Percentiles rank a stretch among this genome's conserved stretches.
These are phyloP conservation scores for Lichtheimia corymbifera DNA, from an alignment of 371 early-diverging fungal species.

Conservation along the genomic window DNA sequence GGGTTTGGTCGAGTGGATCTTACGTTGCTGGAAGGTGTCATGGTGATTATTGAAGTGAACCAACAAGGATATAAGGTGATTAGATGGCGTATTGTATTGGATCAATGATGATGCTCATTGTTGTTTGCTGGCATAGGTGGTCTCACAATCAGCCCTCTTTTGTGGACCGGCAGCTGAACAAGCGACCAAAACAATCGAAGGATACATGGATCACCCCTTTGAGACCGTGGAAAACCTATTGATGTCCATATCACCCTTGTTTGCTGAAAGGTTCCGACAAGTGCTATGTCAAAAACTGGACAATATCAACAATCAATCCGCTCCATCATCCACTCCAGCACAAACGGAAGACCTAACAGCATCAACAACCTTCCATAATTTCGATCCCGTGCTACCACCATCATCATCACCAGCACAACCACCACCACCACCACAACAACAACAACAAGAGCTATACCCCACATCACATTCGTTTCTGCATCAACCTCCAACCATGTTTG, in stretches of 20 bases:
- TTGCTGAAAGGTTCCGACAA: slow-evolving; percentile 29
- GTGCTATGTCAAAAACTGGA: slow-evolving; percentile 30
- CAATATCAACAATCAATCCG: slow-evolving; percentile 14
- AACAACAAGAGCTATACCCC: not conserved
- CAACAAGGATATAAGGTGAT: slow-evolving; percentile 39
- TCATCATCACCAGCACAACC: not conserved
- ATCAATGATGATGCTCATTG: not conserved
- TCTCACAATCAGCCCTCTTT: slow-evolving; percentile 27
- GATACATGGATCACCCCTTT: slow-evolving; percentile 25
- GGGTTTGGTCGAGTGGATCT: slow-evolving; percentile 35
- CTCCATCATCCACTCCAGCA: no score
- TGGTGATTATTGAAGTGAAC: slow-evolving; percentile 36
- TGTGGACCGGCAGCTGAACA: slow-evolving; percentile 13
- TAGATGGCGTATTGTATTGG: not conserved
- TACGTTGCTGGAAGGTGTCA: slow-evolving; percentile 42
- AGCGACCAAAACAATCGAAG: slow-evolving; percentile 21
- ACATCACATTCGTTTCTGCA: not conserved
- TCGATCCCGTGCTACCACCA: no score
- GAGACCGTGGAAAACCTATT: slow-evolving; percentile 41
- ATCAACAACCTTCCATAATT: no score
- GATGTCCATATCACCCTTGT: slow-evolving; percentile 42
- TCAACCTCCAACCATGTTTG: not conserved
- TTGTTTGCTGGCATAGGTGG: slow-evolving; percentile 14
- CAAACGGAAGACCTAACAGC: no score
- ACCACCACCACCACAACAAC: not conserved